Conservation (phyloP, 2,329 filamentous ascomycete genomes). For the Seiridium unicorne region DNA sequence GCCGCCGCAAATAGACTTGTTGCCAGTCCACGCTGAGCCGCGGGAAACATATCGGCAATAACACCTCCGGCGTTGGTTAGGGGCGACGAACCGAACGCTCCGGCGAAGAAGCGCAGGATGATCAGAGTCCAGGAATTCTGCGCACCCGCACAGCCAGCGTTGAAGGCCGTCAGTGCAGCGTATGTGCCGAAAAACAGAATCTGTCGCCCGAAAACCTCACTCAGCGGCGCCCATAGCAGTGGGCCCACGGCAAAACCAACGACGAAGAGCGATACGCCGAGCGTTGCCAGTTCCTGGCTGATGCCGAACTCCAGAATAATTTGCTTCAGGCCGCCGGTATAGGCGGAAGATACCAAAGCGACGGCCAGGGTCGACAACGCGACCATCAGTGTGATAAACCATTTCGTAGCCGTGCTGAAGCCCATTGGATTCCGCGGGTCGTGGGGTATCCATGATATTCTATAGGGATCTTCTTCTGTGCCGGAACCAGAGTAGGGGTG, state of each 20-base stretch:
- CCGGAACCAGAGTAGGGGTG: conserved; percentile 7
- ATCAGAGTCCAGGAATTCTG: conserved; percentile 54
- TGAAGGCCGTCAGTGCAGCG: conserved; percentile 54
- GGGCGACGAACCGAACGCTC: conserved; percentile 55
- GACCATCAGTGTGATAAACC: conserved; percentile 4
- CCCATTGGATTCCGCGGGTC: conserved; percentile 1
- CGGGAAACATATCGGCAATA: conserved; percentile 58
- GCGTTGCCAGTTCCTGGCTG: conserved; percentile 48
- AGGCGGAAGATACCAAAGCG: conserved; percentile 47
- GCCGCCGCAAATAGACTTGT: conserved; percentile 61
- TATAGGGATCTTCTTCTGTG: conserved; percentile 3
- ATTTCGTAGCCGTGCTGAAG: conserved; percentile 3
- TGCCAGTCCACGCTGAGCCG: conserved; percentile 50
- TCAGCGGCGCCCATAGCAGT: conserved; percentile 64
- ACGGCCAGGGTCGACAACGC: conserved; percentile 6
- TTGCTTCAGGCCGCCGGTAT: conserved; percentile 52
- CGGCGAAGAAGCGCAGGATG: conserved; percentile 60
- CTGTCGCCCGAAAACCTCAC: conserved; percentile 58
- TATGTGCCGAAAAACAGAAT: conserved; percentile 55
- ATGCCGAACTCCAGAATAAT: conserved; percentile 49
- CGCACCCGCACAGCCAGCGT: conserved; percentile 51
- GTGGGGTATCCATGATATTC: conserved; percentile 4
- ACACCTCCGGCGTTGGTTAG: conserved; percentile 57
- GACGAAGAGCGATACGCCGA: conserved; percentile 65
- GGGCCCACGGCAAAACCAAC: conserved; percentile 62